Evolutionary conservation across 2,329 filamentous ascomycete genomes (phyloP), one percentile per base, ranked within the genome.

Genomic region (Chaetomium sp.): DNA sequence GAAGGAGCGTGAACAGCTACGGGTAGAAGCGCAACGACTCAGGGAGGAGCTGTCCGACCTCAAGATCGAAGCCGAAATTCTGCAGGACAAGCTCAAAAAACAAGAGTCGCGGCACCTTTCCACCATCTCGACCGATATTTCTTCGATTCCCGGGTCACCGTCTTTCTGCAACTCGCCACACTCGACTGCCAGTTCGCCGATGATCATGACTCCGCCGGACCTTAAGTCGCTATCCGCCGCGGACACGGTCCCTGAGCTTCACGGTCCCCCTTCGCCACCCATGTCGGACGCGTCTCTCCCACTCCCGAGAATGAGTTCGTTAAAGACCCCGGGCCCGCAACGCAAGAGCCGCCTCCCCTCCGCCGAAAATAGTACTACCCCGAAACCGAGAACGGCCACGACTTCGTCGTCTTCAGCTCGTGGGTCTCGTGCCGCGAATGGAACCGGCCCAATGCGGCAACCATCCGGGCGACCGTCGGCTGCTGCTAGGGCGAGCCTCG

Each of bases 11-110:
- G 94, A 99, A 71, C 74, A 77, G 6, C 76, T 99, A 59, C 85
- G 94, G 50, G 96, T 99, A 65, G 91, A 97, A 66, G 84, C 87
- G 8, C 94, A 99, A 72, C 82, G 92, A 49, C 75, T 97, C 59
- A 85, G 90, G 41, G 91, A 96, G 67, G 94, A 99, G 70, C 78
- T 97, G 10, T 88, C 89, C 5, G 94, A 99, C 69, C 79, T 96
- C 63, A 95, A 90, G 76, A 90, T 99, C 60, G 94, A 99, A 73
- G 87, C 88, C 58, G 94, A 97, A 68, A 94, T 99, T 66, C 82
- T 92, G 66, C 87, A 94, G 67, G 90, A 96, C 77, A 97, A 96
- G 79, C 78, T 97, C 67, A 88, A 88, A 68, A 88, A 91, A 70
- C 76, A 82, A 45, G 79, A 82, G 61, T 62, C 69, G 27, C 79